Base-by-base conservation (phyloP, 768 basidiomycete species). In the Macrolepiota fuliginosa region DNA sequence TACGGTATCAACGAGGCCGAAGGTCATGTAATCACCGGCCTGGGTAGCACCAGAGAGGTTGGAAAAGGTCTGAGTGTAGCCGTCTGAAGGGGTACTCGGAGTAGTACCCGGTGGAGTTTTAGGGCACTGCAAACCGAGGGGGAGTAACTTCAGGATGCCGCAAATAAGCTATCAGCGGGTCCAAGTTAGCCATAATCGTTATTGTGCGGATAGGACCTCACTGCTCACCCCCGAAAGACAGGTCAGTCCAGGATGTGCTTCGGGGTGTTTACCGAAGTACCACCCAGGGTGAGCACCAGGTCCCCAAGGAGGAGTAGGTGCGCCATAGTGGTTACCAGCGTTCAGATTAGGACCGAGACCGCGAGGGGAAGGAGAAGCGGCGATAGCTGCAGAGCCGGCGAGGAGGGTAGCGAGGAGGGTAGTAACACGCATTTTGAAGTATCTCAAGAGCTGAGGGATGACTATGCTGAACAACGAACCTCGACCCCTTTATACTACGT, bases 11-110 rank as follows among this genome's bases (percentile, higher is more conserved):
- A 81, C 80, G 17, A 80, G 72, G 51, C 80, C 80, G 60, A 71
- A 81, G 24, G 80, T 80, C 64, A 74, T 19, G 65, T 75, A 81
- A 58, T 76, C 78, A 49, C 54, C 64, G 39, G 75, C 78, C 63
- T 81, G 74, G 22, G 76, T 77, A 24, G 80, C 80, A 24, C 77
- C 78, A 7, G 74, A 77, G 22, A 79, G 68, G 67, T 78, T 77
- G 52, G 64, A 65, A 70, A 80, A 80, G 13, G 75, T 78, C 45
- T 72, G 76, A 19, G 60, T 63, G 64, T 79, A 81, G 12, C 78
- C 77, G 42, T 73, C 71, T 6, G 63, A 63, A 1, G 72, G 62
- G 12, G n/a, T n/a, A n/a, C n/a, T n/a, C n/a, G 65, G 62, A 11
- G 67, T 66, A 53, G 29, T 42, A 2, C 4, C 62, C 51, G 52